These are phyloP conservation scores for Russula griseocarnosa DNA, from an alignment of 768 basidiomycete genomes.

Conservation along the genomic window DNA sequence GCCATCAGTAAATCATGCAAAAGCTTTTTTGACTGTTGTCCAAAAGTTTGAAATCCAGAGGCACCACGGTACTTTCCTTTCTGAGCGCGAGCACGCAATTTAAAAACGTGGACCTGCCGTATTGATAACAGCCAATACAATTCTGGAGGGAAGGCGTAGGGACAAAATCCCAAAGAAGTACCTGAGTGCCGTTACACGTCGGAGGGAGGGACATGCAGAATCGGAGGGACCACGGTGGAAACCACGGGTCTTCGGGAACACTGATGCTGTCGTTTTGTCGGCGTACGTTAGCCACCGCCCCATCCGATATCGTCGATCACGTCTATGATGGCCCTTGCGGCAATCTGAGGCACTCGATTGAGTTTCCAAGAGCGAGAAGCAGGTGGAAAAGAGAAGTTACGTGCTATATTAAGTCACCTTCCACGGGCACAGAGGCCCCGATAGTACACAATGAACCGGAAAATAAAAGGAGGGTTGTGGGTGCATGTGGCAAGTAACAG, in stretches of 20 bases:
- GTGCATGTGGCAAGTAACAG: not conserved
- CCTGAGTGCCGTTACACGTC: not conserved
- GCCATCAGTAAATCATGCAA: no score
- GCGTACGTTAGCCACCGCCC: not conserved
- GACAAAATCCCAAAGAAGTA: not conserved
- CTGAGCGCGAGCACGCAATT: not conserved
- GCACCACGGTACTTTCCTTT: not conserved
- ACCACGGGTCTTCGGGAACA: not conserved
- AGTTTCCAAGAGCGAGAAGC: not conserved
- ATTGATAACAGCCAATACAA: not conserved
- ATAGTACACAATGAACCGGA: not conserved
- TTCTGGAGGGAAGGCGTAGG: not conserved
- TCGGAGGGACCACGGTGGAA: not conserved
- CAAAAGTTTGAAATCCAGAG: no score
- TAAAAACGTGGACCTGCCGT: not conserved
- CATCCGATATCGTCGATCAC: not conserved
- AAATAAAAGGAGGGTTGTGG: not conserved
- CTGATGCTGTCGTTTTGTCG: not conserved
- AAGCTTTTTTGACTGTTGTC: no score
- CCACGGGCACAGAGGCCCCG: not conserved
- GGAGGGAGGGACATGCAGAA: not conserved
- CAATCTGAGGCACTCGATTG: not conserved
- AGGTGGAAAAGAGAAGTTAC: not conserved
- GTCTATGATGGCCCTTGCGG: not conserved
- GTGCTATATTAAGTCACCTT: not conserved